Base-by-base conservation (phyloP, 2,329 filamentous ascomycete genomes). In the Rhynchosporium agropyri region DNA sequence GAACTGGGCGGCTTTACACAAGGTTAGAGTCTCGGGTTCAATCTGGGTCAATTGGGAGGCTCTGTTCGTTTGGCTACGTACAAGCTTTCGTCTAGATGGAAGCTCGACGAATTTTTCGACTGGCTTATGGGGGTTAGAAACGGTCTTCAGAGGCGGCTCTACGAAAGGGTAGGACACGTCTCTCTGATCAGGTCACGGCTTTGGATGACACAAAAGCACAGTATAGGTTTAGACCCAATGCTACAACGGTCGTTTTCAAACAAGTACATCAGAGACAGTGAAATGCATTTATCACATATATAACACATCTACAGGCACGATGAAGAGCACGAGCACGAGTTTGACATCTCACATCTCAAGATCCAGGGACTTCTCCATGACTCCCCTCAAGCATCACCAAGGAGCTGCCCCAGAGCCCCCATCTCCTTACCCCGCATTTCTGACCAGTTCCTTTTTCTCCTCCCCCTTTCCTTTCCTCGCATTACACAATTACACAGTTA, bases 1-100 rank as follows among this genome's bases (percentile, higher is more conserved):
- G 36, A 43, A 29, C n/a, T 53, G 58, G 58, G 28, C 38, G 40
- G 26, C 58, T 60, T 33, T 53, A 53, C 45, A 56, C 53, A 46
- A 46, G 49, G 49, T 28, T 31, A 33, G 43, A 46, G 57, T 29
- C 53, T 56, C 20, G 45, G 38, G 43, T 51, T 45, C 45, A 56
- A 38, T 54, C 40, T 38, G 50, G 36, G 43, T 50, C 29, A 46
- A 46, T 60, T 33, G 50, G 36, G 48, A 28, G 9, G 43, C 13
- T 40, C 29, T 33, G 46, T n/a, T n/a, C 43, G 26, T 36, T 28
- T 60, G 58, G 36, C 4, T 46, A 26, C 46, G 48, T 33, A 43
- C 43, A 48, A 48, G 38, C 58, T 46, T 31, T 42, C 51, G 5
- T 36, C 31, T 46, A 28, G 26, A 54, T 43, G 26, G n/a, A 36